phyloP scores from a whole-genome alignment of 164 flowering plant species.

The Aristolochia contorta region DNA sequence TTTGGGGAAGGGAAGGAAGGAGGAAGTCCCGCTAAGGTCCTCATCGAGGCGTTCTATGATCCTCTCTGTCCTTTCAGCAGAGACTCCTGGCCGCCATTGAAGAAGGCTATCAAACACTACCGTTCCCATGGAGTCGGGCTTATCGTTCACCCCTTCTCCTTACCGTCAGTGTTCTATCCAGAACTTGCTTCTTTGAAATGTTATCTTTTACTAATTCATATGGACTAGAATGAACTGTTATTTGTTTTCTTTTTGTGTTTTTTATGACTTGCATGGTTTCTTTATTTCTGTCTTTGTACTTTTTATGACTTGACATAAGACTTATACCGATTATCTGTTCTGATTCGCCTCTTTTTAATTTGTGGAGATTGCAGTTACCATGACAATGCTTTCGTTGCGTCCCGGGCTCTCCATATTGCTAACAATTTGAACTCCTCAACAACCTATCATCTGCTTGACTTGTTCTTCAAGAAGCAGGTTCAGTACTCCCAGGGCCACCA shows the following conservation, averaged over 20 bases:
- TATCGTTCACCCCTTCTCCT: constrained; percentile 58
- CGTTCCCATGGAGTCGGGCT: constrained; percentile 28
- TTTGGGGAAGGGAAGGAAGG: constrained; percentile 19
- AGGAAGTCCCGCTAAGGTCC: too few relatives aligned
- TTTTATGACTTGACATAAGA: too few relatives aligned
- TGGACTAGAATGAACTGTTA: too few relatives aligned
- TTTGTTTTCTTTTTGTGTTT: too few relatives aligned
- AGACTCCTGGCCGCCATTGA: constrained; percentile 77
- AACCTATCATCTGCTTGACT: constrained; percentile 51
- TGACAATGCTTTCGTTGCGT: constrained; percentile 60
- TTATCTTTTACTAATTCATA: background rate
- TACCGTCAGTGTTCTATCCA: constrained; percentile 51
- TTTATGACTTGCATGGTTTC: background rate
- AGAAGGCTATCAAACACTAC: constrained; percentile 41
- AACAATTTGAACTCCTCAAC: constrained; percentile 42
- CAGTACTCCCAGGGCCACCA: background rate
- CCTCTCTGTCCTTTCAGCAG: constrained; percentile 64
- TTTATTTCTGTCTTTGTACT: background rate
- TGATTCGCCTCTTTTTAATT: background rate
- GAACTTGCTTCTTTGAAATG: too few relatives aligned
- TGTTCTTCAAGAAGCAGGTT: constrained; percentile 74
- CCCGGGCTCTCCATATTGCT: constrained; percentile 67
- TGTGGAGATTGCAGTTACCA: constrained; percentile 61
- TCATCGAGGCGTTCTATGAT: constrained; percentile 59
- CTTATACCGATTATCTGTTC: too few relatives aligned